Conservation (phyloP, 1,284 basidiomycete genomes). For the Cryptococcus sp. region DNA sequence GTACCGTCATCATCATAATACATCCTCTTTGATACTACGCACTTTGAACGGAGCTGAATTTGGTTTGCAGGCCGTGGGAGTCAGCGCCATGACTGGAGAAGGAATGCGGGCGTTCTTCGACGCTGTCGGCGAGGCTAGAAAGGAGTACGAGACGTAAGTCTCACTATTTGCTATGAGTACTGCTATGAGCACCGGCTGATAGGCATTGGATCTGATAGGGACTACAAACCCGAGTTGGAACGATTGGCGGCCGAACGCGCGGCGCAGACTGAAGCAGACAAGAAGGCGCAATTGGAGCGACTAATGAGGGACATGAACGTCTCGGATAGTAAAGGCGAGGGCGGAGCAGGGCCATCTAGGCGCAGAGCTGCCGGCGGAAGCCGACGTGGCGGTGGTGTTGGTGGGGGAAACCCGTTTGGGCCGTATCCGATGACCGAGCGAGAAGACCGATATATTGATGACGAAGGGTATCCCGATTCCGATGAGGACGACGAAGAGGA, state of each 20-base stretch:
- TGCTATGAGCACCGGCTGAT: background rate
- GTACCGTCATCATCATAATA: background rate
- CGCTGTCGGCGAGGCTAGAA: constrained; percentile 81
- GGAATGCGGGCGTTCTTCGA: constrained; percentile 89
- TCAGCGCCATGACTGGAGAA: constrained; percentile 91
- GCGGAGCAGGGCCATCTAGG: constrained; percentile 57
- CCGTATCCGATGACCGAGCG: constrained; percentile 49
- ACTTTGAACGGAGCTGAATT: constrained; percentile 5
- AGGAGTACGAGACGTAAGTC: constrained; percentile 81
- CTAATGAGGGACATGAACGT: constrained; percentile 85
- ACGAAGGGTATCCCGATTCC: constrained; percentile 22
- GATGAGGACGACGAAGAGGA: constrained; percentile 62
- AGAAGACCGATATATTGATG: constrained; percentile 41
- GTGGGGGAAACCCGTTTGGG: constrained; percentile 49
- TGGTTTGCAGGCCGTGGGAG: constrained; percentile 76
- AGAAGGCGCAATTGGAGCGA: constrained; percentile 71
- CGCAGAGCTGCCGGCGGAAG: constrained; percentile 55
- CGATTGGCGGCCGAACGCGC: constrained; percentile 59
- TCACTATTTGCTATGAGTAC: constrained; percentile 2
- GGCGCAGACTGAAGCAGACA: constrained; percentile 67
- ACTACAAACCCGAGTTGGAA: constrained; percentile 88
- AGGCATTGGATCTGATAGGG: constrained; percentile 56
- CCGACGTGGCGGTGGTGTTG: constrained; percentile 10
- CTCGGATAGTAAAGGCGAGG: constrained; percentile 58
- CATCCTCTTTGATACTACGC: background rate